Conservation (phyloP, 148 eudicot species). For the Vaccinium darrowii region DNA sequence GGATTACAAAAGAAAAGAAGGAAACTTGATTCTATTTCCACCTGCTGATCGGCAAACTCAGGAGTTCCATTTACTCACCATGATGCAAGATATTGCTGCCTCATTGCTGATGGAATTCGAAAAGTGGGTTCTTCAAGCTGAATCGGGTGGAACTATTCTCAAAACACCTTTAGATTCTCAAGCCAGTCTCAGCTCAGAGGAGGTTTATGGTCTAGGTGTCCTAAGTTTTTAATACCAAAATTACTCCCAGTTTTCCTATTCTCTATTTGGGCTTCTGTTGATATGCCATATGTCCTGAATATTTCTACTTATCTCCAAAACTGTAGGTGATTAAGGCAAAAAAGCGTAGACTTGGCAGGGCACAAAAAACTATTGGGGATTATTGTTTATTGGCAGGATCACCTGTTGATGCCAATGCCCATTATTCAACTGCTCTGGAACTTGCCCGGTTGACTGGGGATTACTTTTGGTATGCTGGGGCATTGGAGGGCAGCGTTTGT, state of each 20-base stretch:
- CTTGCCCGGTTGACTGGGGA: conserved; percentile 95
- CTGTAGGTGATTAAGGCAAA: conserved; percentile 89
- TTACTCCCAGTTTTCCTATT: background rate
- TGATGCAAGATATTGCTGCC: conserved; percentile 98
- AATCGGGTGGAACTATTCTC: conserved; percentile 90
- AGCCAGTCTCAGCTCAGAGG: conserved; percentile 99
- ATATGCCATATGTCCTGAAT: background rate
- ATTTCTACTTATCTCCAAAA: conserved; percentile 5
- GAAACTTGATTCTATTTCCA: conserved; percentile 71
- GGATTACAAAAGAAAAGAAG: conserved; percentile 58
- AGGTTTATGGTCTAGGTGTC: conserved; percentile 97
- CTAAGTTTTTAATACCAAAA: conserved; percentile 35
- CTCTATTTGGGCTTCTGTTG: background rate
- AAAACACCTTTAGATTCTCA: conserved; percentile 98
- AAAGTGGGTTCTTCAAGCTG: conserved; percentile 89
- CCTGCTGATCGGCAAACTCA: conserved; percentile 87
- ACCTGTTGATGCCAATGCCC: conserved; percentile 98
- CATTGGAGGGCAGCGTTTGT: conserved; percentile 96
- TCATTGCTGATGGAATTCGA: conserved; percentile 95
- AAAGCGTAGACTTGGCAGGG: conserved; percentile 92
- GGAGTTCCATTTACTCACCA: conserved; percentile 87
- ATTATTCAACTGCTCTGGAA: conserved; percentile 86
- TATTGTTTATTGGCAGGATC: conserved; percentile 94
- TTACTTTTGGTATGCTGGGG: conserved; percentile 97
- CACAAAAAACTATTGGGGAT: conserved; percentile 95